Percentiles rank a stretch among this genome's conserved stretches.
phyloP scores from a whole-genome alignment of 2,329 filamentous ascomycete species.

The Cercospora sp. region DNA sequence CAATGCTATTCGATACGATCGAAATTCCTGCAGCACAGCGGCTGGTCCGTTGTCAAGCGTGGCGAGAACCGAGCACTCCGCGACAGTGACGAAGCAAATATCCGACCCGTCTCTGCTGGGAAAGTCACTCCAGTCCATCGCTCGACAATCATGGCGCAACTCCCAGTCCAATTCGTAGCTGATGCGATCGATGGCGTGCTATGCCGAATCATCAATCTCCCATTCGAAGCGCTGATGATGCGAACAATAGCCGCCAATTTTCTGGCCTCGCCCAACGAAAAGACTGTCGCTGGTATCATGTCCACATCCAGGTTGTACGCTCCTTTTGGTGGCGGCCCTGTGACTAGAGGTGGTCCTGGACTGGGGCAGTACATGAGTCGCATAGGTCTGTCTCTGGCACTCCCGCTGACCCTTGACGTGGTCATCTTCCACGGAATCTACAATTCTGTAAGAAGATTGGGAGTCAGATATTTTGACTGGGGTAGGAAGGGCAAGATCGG shows the following conservation, averaged over 20 bases:
- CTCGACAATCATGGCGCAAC: constrained; percentile 29
- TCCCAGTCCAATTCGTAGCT: constrained; percentile 28
- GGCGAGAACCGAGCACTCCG: neutral
- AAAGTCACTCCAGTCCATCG: constrained; percentile 19
- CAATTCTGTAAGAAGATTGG: constrained; percentile 21
- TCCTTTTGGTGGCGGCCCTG: constrained; percentile 20
- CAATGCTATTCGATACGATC: constrained; percentile 25
- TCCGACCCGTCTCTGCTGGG: constrained; percentile 3
- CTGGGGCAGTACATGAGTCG: constrained; percentile 21
- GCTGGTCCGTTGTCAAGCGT: constrained; percentile 27
- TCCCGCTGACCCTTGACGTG: constrained; percentile 23
- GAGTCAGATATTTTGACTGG: constrained; percentile 28
- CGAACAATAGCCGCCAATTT: constrained; percentile 26
- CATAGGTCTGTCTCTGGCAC: constrained; percentile 29
- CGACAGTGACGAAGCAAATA: neutral
- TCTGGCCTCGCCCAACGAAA: constrained; percentile 18
- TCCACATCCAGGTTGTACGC: constrained; percentile 13
- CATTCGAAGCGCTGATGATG: constrained; percentile 31
- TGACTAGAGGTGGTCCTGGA: neutral
- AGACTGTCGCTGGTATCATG: neutral
- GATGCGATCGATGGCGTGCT: constrained; percentile 28
- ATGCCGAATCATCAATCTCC: constrained; percentile 27
- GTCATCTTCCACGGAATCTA: constrained; percentile 28
- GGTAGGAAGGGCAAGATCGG: constrained; percentile 18
- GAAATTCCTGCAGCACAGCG: constrained; percentile 24